Evolutionary conservation across 2,329 filamentous ascomycete species (phyloP), one percentile per base, ranked within the genome.

Genomic region (Diplodia intermedia): DNA sequence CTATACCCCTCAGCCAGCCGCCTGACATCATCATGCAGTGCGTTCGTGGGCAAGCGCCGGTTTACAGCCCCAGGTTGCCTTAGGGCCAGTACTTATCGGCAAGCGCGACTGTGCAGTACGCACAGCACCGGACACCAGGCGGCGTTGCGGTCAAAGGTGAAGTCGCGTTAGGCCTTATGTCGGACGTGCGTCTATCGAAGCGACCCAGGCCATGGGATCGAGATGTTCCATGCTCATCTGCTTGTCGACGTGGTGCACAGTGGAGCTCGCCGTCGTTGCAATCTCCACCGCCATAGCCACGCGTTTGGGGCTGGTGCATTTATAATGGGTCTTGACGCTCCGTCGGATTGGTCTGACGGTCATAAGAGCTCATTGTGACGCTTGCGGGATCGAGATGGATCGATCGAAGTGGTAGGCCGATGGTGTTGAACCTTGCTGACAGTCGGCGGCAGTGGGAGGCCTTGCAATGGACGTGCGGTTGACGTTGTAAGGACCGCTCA

Each of bases 11-110:
- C 63, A 18, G 26, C 14, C 36, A 26, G 23, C 52, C 53, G 53
- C 63, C 43, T 67, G 65, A 67, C 65, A 57, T 67, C 65, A 67
- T 57, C 29, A 33, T 57, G 65, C 47, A 62, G 54, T 52, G n/a
- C 4, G 31, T 43, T 52, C n/a, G 54, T 26, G 49, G 53, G 54
- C 49, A 67, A 67, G 65, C 65, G 65, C 65, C 65, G 65, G 65
- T 50, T 60, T 43, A 38, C 55, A 18, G 29, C 65, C 55, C 55
- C 65, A 60, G 55, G 31, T 52, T 52, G 54, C 65, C 65, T 67
- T 67, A 67, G 65, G 54, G 33, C 40, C 65, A 55, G 47, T 18
- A 47, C n/a, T 47, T 29, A 54, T 66, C 65, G 55, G 65, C 65
- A 67, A 60, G 43, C 65, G 65, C 65, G 65, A 57, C 55, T 67